phyloP scores from a whole-genome alignment of 1,139 yeast species.

The Yamadazyma spencermartinsiae region DNA sequence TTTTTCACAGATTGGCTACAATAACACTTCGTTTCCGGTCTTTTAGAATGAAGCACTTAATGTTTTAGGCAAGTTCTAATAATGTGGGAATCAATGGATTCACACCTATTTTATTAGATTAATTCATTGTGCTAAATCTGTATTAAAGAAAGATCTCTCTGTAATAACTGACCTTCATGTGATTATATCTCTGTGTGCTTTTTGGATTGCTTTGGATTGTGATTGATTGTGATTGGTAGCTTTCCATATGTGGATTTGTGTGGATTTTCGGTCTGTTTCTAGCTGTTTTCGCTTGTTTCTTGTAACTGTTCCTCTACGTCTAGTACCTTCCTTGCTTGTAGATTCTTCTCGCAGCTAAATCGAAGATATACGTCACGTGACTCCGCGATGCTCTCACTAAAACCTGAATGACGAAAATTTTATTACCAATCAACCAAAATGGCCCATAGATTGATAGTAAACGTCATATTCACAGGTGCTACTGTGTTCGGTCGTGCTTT shows the following conservation, averaged over 20 bases:
- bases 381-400: too few relatives aligned
- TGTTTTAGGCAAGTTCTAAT: constrained; percentile 16
- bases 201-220: too few relatives aligned
- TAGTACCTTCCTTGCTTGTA: too few relatives aligned
- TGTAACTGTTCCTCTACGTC: too few relatives aligned
- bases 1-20: constrained; percentile 64
- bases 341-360: too few relatives aligned
- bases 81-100: constrained; percentile 9
- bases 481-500: constrained; percentile 95
- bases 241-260: too few relatives aligned
- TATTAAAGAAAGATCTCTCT: constrained; percentile 3
- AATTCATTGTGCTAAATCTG: constrained; percentile 51
- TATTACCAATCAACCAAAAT: constrained; percentile 17
- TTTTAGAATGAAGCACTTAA: constrained; percentile 55
- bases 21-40: constrained; percentile 75
- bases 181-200: background rate
- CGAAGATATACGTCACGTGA: too few relatives aligned
- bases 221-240: too few relatives aligned
- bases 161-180: background rate
- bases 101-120: constrained; percentile 24
- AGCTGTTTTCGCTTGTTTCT: too few relatives aligned
- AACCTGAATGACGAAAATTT: background rate
- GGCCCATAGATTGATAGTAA: constrained; percentile 92
- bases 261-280: too few relatives aligned
- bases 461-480: constrained; percentile 91